Evolutionary conservation across 1,139 yeast species (phyloP).

Genomic region (Pichia sp.): DNA sequence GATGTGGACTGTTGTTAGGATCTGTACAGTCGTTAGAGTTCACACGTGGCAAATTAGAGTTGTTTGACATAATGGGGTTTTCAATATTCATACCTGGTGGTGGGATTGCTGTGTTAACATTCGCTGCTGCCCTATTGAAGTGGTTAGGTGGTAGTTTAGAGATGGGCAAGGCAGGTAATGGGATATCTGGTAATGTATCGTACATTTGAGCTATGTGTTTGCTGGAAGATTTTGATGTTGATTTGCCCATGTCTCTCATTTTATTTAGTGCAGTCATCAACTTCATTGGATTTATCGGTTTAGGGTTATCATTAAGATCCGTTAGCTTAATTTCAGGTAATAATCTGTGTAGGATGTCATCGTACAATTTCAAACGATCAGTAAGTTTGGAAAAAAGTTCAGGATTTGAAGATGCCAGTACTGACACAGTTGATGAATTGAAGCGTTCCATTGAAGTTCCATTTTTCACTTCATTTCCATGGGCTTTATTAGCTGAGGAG

Average conservation of each 20-base stretch:
- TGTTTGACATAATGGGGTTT: too few species aligned
- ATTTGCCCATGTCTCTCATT: slow-evolving; percentile 18
- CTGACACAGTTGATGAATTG: slow-evolving; percentile 13
- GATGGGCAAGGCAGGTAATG: slow-evolving; percentile 22
- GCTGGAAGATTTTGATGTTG: slow-evolving; percentile 15
- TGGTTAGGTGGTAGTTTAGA: slow-evolving; percentile 11
- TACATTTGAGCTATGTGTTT: slow-evolving; percentile 22
- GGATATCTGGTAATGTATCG: slow-evolving; percentile 24
- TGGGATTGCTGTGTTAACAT: too few species aligned
- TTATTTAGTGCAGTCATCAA: slow-evolving; percentile 24
- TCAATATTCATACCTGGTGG: too few species aligned
- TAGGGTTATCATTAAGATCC: slow-evolving; percentile 25
- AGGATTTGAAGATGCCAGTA: slow-evolving; percentile 17
- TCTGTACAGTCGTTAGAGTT: too few species aligned
- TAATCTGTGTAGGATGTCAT: slow-evolving; percentile 25
- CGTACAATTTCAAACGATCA: slow-evolving; percentile 25
- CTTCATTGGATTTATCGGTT: slow-evolving; percentile 26
- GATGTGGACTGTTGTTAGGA: slow-evolving; percentile 14
- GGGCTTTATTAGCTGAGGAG: too few species aligned
- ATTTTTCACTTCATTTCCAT: too few species aligned
- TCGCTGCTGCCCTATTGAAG: background rate
- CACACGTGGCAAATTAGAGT: too few species aligned
- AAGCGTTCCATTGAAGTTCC: slow-evolving; percentile 4
- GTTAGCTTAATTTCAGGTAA: slow-evolving; percentile 26
- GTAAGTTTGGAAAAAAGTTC: slow-evolving; percentile 23